Evolutionary conservation across 1,284 basidiomycete species (phyloP), one percentile per base, ranked within the genome.

Genomic region (Xerocomus tenax): DNA sequence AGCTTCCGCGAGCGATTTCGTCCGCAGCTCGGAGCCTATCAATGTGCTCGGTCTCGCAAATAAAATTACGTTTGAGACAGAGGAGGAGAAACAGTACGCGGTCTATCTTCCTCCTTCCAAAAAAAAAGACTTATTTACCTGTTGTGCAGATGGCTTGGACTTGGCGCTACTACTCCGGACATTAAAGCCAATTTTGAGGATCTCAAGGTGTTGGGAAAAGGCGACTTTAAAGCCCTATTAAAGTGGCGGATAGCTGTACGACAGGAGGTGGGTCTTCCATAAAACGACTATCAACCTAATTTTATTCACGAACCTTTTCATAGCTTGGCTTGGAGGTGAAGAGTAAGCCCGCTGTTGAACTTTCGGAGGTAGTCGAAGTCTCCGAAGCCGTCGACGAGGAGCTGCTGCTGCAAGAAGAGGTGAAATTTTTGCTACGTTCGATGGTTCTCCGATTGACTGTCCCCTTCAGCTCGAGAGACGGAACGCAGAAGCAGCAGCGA

Each of bases 171-270:
- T 6, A 89, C 85, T 3, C 66, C 74, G 0, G 95, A 98, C 54
- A 75, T 98, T 56, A 78, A 82, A 62, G 76, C 78, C 26, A 93
- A 90, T 65, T 89, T 86, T 55, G 79, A 87, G 21, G 96, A 99
- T 75, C 75, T 99, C 57, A 98, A 97, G 68, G 94, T 99, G 5
- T 74, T 99, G 30, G 96, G 96, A 42, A 98, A 97, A 70, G 87
- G 93, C 45, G 96, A 99, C 63, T 99, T 98, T 74, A 97, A 97
- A 68, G 69, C 79, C 9, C 71, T 99, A 52, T 77, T 98, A 54
- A 96, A 88, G 72, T 99, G 96, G 95, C 78, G 94, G 45, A 69
- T 81, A 28, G 78, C 81, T 8, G 72, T 96, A 40, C 85, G 91
- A 47, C 87, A 91, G 69, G 91, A 91, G 74, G 87, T 84, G 56